Conservation (phyloP, 495 filamentous ascomycete genomes). For the Hypoxylon intermedium region DNA sequence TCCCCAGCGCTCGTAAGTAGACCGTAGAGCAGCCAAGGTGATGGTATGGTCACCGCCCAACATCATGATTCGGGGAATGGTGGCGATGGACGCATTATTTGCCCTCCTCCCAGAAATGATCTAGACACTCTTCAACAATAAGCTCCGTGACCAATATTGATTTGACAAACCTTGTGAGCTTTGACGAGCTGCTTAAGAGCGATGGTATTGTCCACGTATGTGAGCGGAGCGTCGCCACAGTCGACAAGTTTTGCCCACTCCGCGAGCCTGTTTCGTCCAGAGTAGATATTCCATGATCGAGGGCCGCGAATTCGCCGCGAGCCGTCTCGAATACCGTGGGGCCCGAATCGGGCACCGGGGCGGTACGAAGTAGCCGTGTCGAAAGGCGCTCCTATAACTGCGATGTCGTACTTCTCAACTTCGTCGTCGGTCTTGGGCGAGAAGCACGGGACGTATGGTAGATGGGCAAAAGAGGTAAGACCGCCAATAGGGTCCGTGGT, state of each 20-base stretch:
- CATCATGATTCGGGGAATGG: constrained; percentile 61
- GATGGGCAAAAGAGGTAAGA: no score
- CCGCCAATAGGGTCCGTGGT: no score
- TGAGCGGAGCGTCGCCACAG: constrained; percentile 74
- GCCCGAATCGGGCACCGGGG: constrained; percentile 78
- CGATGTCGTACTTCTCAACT: constrained; percentile 67
- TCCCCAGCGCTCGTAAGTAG: constrained; percentile 67
- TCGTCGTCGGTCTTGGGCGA: no score
- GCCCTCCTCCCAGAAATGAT: constrained; percentile 56
- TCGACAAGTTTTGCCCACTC: constrained; percentile 66
- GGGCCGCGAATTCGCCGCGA: constrained; percentile 49
- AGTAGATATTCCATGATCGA: constrained; percentile 1
- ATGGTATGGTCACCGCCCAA: constrained; percentile 66
- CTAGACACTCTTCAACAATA: neutral
- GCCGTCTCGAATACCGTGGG: constrained; percentile 77
- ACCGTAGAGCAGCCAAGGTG: constrained; percentile 59
- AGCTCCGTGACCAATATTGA: neutral
- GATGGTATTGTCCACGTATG: constrained; percentile 67
- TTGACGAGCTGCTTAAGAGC: constrained; percentile 75
- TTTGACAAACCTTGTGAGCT: constrained; percentile 59
- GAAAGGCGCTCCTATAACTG: constrained; percentile 69
- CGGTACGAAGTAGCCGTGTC: constrained; percentile 60
- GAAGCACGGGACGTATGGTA: no score
- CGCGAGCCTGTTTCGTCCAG: constrained; percentile 62
- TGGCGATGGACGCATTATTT: neutral